Percentiles rank a stretch among this genome's conserved stretches.
Conservation (phyloP, 192 early-diverging fungal genomes). For the Geosiphon pyriformis region DNA sequence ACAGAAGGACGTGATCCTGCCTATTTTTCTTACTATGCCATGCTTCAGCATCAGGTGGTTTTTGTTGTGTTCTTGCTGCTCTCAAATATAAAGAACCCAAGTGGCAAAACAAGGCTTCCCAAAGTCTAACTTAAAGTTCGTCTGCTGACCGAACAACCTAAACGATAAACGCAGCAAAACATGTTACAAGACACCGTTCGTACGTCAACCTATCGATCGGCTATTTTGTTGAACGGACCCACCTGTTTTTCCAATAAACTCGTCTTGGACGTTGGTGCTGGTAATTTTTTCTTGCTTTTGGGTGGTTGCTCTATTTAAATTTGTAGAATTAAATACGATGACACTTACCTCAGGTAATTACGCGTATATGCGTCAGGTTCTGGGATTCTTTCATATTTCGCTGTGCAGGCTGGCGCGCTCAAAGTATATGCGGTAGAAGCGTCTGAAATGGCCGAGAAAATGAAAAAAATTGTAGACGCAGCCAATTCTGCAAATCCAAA, state of each 20-base stretch:
- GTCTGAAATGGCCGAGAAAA: slow-evolving; percentile 89
- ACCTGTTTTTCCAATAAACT: slow-evolving; percentile 71
- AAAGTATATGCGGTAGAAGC: slow-evolving; percentile 97
- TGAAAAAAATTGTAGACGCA: slow-evolving; percentile 69
- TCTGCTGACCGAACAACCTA: slow-evolving; percentile 6
- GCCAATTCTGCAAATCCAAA: slow-evolving; percentile 50
- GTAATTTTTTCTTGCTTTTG: slow-evolving; percentile 14
- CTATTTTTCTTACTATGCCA: slow-evolving; percentile 82
- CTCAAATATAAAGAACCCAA: background rate
- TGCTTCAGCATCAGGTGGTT: slow-evolving; percentile 69
- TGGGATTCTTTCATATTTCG: slow-evolving; percentile 94
- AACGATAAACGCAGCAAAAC: slow-evolving; percentile 70
- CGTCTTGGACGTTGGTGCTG: slow-evolving; percentile 93
- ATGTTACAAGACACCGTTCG: slow-evolving; percentile 95
- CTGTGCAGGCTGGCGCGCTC: slow-evolving; percentile 87
- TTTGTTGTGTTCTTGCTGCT: background rate
- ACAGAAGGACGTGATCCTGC: slow-evolving; percentile 58
- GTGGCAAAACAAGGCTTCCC: background rate
- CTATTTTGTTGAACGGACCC: slow-evolving; percentile 77
- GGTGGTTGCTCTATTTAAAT: background rate
- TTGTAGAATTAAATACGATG: background rate
- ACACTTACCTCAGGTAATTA: background rate
- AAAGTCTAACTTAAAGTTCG: slow-evolving; percentile 3
- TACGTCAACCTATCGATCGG: slow-evolving; percentile 90
- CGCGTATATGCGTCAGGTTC: slow-evolving; percentile 42